Percentiles rank a stretch among this genome's conserved stretches.
phyloP scores from a whole-genome alignment of 106 monocot genomes.

The Triglochin maritima region DNA sequence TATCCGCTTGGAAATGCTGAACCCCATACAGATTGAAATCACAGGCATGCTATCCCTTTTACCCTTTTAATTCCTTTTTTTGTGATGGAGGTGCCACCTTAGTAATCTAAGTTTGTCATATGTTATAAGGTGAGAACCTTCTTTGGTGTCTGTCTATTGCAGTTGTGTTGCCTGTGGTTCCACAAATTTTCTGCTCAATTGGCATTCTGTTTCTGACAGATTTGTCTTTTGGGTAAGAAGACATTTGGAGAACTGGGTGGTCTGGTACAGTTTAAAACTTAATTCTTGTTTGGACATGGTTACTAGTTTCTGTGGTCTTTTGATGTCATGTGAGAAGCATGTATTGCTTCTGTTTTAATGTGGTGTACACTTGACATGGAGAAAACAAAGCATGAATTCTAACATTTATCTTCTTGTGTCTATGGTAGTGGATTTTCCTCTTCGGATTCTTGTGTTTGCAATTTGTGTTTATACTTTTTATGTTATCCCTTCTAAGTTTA shows the following conservation, averaged over 20 bases:
- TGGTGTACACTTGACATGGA: constrained; percentile 4
- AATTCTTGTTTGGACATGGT: constrained; percentile 6
- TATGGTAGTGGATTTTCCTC: neutral
- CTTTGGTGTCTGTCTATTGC: constrained; percentile 1
- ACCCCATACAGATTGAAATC: neutral
- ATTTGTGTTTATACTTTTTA: too few species aligned
- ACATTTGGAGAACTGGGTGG: constrained; percentile 2
- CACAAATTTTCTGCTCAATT: neutral
- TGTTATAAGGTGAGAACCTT: constrained; percentile 11
- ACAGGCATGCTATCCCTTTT: constrained; percentile 18
- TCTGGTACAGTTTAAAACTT: constrained; percentile 9
- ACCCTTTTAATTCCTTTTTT: constrained; percentile 7
- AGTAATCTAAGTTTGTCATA: neutral
- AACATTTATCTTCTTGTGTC: neutral
- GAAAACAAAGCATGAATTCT: constrained; percentile 5
- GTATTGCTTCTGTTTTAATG: constrained; percentile 6
- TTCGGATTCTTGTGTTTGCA: too few species aligned
- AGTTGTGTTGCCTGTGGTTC: constrained; percentile 7
- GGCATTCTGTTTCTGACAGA: neutral
- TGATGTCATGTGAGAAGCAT: constrained; percentile 3
- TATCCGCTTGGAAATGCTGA: constrained; percentile 84
- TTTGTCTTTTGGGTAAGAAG: neutral
- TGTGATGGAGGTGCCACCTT: neutral
- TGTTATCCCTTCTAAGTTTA: too few species aligned
- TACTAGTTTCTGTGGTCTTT: constrained; percentile 11